Evolutionary conservation across 257 asterid genomes (phyloP).

Genomic region (Nicotiana sylvestris): DNA sequence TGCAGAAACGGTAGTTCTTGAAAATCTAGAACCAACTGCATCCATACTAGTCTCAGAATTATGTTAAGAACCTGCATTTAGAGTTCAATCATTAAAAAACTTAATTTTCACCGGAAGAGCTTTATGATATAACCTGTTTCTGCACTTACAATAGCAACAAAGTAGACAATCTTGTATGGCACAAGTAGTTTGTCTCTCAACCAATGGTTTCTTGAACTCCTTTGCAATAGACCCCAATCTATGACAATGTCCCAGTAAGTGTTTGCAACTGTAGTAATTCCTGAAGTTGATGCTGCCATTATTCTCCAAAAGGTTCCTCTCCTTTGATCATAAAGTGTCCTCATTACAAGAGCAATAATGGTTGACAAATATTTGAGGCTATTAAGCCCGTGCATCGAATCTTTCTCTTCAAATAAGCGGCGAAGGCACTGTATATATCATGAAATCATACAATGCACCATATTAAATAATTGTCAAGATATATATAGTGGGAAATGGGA

Average conservation of each 20-base stretch:
- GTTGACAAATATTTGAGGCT: slow-evolving; percentile 62
- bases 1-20: slow-evolving; percentile 44
- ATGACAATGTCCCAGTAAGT: slow-evolving; percentile 81
- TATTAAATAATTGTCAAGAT: not conserved
- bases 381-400: slow-evolving; percentile 40
- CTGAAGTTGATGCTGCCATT: slow-evolving; percentile 57
- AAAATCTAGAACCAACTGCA: slow-evolving; percentile 73
- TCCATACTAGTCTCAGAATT: slow-evolving; percentile 78
- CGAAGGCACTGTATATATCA: slow-evolving; percentile 49
- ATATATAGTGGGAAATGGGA: not conserved
- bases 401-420: slow-evolving; percentile 54
- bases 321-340: slow-evolving; percentile 36
- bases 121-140: not conserved
- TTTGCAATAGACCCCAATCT: slow-evolving; percentile 74
- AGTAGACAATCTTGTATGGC: slow-evolving; percentile 56
- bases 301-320: slow-evolving; percentile 33
- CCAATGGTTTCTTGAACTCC: slow-evolving; percentile 60
- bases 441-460: not conserved
- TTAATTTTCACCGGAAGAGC: too few species aligned
- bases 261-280: slow-evolving; percentile 50
- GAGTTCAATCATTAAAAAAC: not conserved
- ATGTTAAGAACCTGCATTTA: slow-evolving; percentile 55
- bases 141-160: slow-evolving; percentile 62
- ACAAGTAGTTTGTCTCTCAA: slow-evolving; percentile 76
- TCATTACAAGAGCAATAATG: slow-evolving; percentile 59